phyloP scores from a whole-genome alignment of 2,329 filamentous ascomycete species.

The Trichoderma asperellum region DNA sequence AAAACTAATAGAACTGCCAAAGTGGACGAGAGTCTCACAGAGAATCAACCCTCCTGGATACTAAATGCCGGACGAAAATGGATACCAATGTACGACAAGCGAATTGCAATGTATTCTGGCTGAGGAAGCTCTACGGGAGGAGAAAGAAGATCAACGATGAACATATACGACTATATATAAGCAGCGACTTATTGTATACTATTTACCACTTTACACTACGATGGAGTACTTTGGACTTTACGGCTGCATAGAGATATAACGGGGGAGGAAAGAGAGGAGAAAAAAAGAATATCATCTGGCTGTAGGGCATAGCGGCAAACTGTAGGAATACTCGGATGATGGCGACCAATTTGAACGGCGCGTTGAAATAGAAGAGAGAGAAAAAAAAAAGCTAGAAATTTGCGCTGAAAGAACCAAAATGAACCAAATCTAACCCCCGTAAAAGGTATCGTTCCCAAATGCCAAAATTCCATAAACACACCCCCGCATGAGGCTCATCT shows the following conservation, averaged over 20 bases:
- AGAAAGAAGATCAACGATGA: not conserved
- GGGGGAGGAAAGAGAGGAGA: not conserved
- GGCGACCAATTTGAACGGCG: constrained; percentile 17
- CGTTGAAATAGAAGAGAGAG: constrained; percentile 8
- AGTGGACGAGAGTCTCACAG: constrained; percentile 96
- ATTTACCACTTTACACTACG: constrained; percentile 4
- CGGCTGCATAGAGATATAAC: constrained; percentile 1
- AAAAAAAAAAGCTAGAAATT: constrained; percentile 2
- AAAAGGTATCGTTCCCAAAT: constrained; percentile 25
- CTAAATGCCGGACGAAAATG: constrained; percentile 49
- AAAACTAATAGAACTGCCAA: constrained; percentile 66
- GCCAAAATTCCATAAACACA: not conserved
- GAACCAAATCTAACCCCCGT: constrained; percentile 11
- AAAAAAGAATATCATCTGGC: not conserved
- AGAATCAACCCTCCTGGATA: constrained; percentile 93
- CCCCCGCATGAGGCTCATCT: not conserved
- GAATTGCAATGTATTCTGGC: constrained; percentile 11
- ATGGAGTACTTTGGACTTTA: not conserved
- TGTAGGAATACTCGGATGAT: constrained; percentile 35
- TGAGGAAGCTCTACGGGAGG: not conserved
- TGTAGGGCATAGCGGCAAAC: constrained; percentile 5
- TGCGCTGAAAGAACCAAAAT: constrained; percentile 19
- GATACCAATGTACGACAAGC: not conserved
- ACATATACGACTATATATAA: constrained; percentile 6
- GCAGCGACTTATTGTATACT: constrained; percentile 24